Percentiles rank a stretch among this genome's conserved stretches.
phyloP scores from a whole-genome alignment of 441 rosid genomes.

The Macaranga tanarius region DNA sequence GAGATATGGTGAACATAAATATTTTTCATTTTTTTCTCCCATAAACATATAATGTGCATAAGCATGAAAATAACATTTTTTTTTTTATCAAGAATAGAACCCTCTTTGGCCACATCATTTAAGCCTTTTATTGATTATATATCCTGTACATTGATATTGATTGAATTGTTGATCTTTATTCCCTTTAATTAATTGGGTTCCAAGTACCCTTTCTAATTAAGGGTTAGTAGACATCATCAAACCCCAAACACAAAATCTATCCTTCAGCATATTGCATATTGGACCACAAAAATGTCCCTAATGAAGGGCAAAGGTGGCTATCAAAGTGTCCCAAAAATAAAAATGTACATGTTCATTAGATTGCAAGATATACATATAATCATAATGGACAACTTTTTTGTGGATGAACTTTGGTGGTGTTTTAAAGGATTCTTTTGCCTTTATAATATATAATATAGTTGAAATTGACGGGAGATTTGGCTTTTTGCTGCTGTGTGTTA shows the following conservation, averaged over 20 bases:
- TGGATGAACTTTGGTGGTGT: slow-evolving; percentile 24
- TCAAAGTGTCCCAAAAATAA: background rate
- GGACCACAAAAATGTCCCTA: background rate
- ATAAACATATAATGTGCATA: too few relatives aligned
- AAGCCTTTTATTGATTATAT: too few relatives aligned
- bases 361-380: background rate
- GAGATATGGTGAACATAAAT: slow-evolving; percentile 19
- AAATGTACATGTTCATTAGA: background rate
- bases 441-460: background rate
- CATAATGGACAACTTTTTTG: slow-evolving; percentile 18
- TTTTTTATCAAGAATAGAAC: background rate
- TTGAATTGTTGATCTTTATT: background rate
- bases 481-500: slow-evolving; percentile 32
- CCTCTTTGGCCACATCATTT: slow-evolving; percentile 10
- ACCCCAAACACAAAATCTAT: background rate
- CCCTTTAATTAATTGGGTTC: slow-evolving; percentile 8
- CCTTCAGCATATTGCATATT: background rate
- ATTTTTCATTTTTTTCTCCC: slow-evolving; percentile 9
- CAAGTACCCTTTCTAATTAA: slow-evolving; percentile 30
- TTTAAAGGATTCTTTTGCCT: slow-evolving; percentile 19
- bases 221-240: slow-evolving; percentile 13
- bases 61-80: slow-evolving; percentile 1
- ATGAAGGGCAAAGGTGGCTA: background rate
- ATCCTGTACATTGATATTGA: too few relatives aligned
- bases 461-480: slow-evolving; percentile 43